Evolutionary conservation across 768 basidiomycete genomes (phyloP).

Genomic region (Pilatotrama ljubarskyi): DNA sequence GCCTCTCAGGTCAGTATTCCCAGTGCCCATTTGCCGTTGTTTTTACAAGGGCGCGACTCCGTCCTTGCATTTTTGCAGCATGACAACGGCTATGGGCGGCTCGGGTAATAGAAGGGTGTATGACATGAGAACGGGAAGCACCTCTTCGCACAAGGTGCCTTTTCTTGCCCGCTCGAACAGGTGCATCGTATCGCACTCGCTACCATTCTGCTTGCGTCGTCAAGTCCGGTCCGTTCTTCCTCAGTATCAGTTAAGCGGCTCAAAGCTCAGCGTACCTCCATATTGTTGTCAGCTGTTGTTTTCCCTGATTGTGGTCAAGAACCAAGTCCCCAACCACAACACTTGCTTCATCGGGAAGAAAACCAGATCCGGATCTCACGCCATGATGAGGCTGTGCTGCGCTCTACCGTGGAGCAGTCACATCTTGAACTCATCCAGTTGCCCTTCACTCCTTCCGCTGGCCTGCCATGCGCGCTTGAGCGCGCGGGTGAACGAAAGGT

Average conservation of each 20-base stretch:
- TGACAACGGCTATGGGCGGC: too few relatives aligned
- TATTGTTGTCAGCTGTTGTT: neutral
- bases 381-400: constrained; percentile 7
- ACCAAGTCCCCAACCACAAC: constrained; percentile 4
- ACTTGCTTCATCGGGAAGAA: constrained; percentile 1
- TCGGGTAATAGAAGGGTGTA: neutral
- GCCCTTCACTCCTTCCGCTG: neutral
- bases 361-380: neutral
- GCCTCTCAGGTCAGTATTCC: too few relatives aligned
- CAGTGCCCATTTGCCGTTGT: too few relatives aligned
- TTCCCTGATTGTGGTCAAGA: constrained; percentile 9
- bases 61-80: too few relatives aligned
- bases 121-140: neutral
- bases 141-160: neutral
- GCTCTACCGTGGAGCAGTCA: neutral
- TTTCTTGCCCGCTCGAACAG: neutral
- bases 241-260: too few relatives aligned
- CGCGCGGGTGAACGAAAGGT: neutral
- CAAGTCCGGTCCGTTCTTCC: too few relatives aligned
- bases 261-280: too few relatives aligned
- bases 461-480: neutral
- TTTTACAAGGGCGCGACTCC: too few relatives aligned
- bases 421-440: neutral
- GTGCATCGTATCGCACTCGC: neutral
- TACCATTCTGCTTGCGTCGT: too few relatives aligned